Percentiles rank a stretch among this genome's conserved stretches.
Conservation (phyloP, 306 rosid species). For the Vigna nakashimae region DNA sequence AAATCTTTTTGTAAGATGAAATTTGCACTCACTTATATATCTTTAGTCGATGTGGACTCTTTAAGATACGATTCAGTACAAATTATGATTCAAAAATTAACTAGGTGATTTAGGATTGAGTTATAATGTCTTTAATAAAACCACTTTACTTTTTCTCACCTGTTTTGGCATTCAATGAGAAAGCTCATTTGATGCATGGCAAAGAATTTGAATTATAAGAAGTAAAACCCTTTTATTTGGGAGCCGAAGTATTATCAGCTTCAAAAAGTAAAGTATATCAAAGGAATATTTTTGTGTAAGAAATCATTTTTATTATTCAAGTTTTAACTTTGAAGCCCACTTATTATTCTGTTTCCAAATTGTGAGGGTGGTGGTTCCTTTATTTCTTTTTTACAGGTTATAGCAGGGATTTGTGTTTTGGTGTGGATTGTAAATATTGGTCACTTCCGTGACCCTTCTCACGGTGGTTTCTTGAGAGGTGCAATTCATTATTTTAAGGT, state of each 20-base stretch:
- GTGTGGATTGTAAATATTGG: conserved; percentile 99
- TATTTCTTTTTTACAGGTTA: conserved; percentile 67
- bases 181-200: conserved; percentile 32
- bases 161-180: conserved; percentile 27
- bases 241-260: conserved; percentile 29
- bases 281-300: conserved; percentile 13
- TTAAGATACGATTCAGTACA: too few relatives aligned
- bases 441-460: conserved; percentile 98
- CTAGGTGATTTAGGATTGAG: neutral
- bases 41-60: too few relatives aligned
- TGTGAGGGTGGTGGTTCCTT: conserved; percentile 32
- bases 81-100: too few relatives aligned
- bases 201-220: conserved; percentile 27
- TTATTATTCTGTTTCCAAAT: conserved; percentile 33
- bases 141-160: conserved; percentile 33
- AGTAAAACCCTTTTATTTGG: conserved; percentile 2
- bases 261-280: conserved; percentile 32
- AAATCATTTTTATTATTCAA: conserved; percentile 26
- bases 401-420: conserved; percentile 92
- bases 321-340: conserved; percentile 35
- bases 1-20: too few relatives aligned
- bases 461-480: conserved; percentile 93
- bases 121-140: conserved; percentile 15
- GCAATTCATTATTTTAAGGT: conserved; percentile 99
- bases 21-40: too few relatives aligned